Percentiles rank a stretch among this genome's conserved stretches.
Evolutionary conservation across 805 yeast genomes (phyloP).

Genomic region (Starmerella vaccinii): DNA sequence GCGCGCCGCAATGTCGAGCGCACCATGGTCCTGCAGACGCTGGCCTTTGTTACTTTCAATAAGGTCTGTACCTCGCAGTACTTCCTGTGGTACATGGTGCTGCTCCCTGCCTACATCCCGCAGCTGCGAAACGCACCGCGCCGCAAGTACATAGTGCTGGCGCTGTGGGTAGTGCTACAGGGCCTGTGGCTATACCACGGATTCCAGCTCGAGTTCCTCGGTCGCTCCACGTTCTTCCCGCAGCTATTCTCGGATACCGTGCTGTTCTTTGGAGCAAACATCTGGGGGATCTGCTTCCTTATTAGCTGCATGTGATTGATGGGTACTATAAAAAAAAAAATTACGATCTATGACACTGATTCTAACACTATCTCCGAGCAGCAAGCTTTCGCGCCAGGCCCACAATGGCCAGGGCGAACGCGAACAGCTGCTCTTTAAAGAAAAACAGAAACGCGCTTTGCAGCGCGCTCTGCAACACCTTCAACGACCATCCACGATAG

Average conservation of each 20-base stretch:
- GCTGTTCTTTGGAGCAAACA: conserved; percentile 51
- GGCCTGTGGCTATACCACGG: conserved; percentile 72
- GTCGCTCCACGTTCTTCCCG: conserved; percentile 51
- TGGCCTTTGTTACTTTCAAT: conserved; percentile 66
- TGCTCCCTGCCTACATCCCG: conserved; percentile 63
- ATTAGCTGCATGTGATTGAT: conserved; percentile 38
- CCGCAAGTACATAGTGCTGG: conserved; percentile 28
- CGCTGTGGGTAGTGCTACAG: conserved; percentile 62
- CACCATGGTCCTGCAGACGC: conserved; percentile 64
- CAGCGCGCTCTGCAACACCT: conserved; percentile 69
- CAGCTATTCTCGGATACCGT: conserved; percentile 48
- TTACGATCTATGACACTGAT: neutral
- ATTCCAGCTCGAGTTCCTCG: conserved; percentile 70
- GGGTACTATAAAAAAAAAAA: no score
- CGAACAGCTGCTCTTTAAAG: conserved; percentile 76
- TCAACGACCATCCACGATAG: conserved; percentile 71
- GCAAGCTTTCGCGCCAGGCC: conserved; percentile 31
- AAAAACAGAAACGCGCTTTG: conserved; percentile 86
- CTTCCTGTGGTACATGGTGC: conserved; percentile 85
- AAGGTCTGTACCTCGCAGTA: conserved; percentile 90
- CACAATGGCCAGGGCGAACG: conserved; percentile 46
- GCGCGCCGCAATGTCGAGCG: conserved; percentile 38
- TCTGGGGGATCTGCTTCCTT: conserved; percentile 49
- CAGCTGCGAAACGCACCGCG: conserved; percentile 33
- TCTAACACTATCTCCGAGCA: neutral